Percentiles rank a stretch among this genome's conserved stretches.
Conservation (phyloP, 2,329 filamentous ascomycete genomes). For the Pseudogymnoascus sp. region DNA sequence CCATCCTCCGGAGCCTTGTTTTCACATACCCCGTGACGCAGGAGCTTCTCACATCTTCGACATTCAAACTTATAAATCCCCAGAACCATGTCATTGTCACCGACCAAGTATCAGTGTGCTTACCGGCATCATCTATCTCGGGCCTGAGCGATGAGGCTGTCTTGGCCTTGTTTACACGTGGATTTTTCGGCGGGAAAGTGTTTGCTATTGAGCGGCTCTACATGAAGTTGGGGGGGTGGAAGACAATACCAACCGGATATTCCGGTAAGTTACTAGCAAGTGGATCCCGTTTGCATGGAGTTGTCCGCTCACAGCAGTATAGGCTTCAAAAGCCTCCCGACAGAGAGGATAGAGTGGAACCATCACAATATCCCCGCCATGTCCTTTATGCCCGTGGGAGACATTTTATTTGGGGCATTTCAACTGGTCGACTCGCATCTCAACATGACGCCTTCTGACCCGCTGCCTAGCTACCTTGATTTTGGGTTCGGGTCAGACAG, state of each 20-base stretch:
- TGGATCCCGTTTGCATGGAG: background rate
- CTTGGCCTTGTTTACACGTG: conserved; percentile 16
- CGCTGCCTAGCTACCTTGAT: background rate
- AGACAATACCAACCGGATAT: background rate
- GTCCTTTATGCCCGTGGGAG: background rate
- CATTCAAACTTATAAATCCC: conserved; percentile 1
- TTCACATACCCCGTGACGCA: conserved; percentile 4
- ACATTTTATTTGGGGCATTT: conserved; percentile 5
- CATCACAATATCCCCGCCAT: background rate
- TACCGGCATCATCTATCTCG: conserved; percentile 8
- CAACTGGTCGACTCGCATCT: background rate
- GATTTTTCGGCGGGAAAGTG: conserved; percentile 18
- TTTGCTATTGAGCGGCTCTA: conserved; percentile 15
- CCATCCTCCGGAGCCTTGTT: background rate
- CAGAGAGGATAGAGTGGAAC: conserved; percentile 1
- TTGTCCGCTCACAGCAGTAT: background rate
- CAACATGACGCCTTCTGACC: background rate
- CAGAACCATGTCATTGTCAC: background rate
- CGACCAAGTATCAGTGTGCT: conserved; percentile 1
- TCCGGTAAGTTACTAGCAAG: background rate
- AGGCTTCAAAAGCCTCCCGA: background rate
- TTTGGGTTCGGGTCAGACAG: conserved; percentile 6
- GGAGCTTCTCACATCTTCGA: conserved; percentile 3
- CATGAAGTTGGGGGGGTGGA: conserved; percentile 8
- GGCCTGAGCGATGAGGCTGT: conserved; percentile 15